phyloP scores from a whole-genome alignment of 108 stramenopile species.

The Bacterosira constricta region DNA sequence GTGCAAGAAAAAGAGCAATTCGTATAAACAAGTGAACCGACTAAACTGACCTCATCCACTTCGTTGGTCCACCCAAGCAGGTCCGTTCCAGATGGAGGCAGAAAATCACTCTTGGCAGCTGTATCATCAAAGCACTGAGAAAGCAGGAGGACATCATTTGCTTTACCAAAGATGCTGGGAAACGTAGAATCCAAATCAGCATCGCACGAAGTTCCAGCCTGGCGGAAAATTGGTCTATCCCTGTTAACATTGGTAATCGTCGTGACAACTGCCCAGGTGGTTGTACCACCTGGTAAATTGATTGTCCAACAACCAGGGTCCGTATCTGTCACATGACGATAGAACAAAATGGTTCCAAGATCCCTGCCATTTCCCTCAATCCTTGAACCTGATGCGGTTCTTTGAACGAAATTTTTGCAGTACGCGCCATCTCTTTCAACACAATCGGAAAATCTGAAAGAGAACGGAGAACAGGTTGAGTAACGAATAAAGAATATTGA shows the following conservation, averaged over 20 bases:
- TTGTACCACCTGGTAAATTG: conserved; percentile 26
- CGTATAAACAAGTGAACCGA: background rate
- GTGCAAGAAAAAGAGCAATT: background rate
- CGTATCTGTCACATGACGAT: conserved; percentile 36
- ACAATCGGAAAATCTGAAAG: conserved; percentile 36
- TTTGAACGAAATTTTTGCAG: conserved; percentile 24
- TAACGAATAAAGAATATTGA: too few species aligned
- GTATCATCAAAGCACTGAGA: conserved; percentile 50
- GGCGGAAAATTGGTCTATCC: conserved; percentile 27
- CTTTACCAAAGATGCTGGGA: conserved; percentile 38
- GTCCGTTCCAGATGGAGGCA: conserved; percentile 34
- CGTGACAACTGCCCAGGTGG: conserved; percentile 45
- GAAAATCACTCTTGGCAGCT: conserved; percentile 20
- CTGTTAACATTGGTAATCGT: conserved; percentile 37
- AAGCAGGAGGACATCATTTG: conserved; percentile 35
- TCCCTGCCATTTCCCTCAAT: too few species aligned
- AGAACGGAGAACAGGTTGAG: background rate
- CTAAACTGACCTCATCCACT: conserved; percentile 31
- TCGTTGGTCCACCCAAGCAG: conserved; percentile 36
- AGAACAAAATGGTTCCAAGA: conserved; percentile 39
- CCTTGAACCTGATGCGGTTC: conserved; percentile 7
- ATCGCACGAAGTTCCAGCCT: conserved; percentile 36
- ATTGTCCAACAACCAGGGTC: conserved; percentile 44
- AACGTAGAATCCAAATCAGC: conserved; percentile 23
- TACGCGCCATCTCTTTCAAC: conserved; percentile 34